These are phyloP conservation scores for Botryotinia calthae DNA, from an alignment of 2,329 filamentous ascomycete genomes.

Conservation along the genomic window DNA sequence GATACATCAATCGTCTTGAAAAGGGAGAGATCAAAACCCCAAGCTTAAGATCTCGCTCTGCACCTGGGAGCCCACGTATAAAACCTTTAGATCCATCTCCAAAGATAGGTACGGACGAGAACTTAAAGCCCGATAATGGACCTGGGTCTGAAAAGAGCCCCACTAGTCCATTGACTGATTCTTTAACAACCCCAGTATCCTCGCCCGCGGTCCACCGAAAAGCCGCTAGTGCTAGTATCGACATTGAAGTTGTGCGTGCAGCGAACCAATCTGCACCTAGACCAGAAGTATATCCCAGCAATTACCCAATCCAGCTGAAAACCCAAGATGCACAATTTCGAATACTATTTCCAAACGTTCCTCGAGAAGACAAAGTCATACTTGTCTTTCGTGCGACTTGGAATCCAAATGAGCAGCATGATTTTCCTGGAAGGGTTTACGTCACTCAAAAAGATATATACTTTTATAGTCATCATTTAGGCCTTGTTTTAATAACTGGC, in stretches of 20 bases:
- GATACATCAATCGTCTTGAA: slow-evolving; percentile 60
- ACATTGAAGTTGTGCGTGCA: slow-evolving; percentile 41
- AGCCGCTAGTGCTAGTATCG: slow-evolving; percentile 31
- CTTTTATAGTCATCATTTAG: slow-evolving; percentile 94
- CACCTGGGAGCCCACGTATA: slow-evolving; percentile 31
- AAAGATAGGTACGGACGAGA: slow-evolving; percentile 33
- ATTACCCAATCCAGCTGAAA: slow-evolving; percentile 78
- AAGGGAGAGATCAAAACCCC: slow-evolving; percentile 47
- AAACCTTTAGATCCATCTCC: slow-evolving; percentile 33
- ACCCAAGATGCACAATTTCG: slow-evolving; percentile 92
- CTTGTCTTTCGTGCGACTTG: slow-evolving; percentile 92
- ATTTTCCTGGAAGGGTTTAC: slow-evolving; percentile 82
- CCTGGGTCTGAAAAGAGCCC: slow-evolving; percentile 25
- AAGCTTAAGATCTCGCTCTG: slow-evolving; percentile 27
- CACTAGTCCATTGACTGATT: slow-evolving; percentile 32
- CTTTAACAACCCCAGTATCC: slow-evolving; percentile 18
- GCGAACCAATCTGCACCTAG: slow-evolving; percentile 28
- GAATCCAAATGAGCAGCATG: slow-evolving; percentile 69
- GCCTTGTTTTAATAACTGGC: slow-evolving; percentile 79
- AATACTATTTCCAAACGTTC: slow-evolving; percentile 80
- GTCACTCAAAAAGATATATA: slow-evolving; percentile 85
- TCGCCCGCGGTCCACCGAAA: slow-evolving; percentile 31
- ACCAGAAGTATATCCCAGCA: slow-evolving; percentile 57
- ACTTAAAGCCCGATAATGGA: slow-evolving; percentile 32
- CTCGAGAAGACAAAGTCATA: slow-evolving; percentile 75